Base-by-base conservation (phyloP, 345 rosid genomes). In the Bruguiera sexangula region DNA sequence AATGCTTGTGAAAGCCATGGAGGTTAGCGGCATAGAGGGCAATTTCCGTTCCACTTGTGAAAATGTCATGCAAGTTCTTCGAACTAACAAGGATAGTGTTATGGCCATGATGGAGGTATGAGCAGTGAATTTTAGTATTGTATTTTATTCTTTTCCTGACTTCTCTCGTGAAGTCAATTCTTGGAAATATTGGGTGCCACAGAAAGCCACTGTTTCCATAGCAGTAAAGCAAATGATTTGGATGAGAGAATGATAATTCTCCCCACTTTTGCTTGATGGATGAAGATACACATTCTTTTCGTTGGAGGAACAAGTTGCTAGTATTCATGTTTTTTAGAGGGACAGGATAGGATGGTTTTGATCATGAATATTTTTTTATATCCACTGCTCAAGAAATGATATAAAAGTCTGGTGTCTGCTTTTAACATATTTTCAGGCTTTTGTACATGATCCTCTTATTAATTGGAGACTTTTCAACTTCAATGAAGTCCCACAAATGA, bases 1-100 rank as follows among this genome's bases (percentile, higher is more conserved):
- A 85, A 95, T 95, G 99, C 97, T 95, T 75, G 96, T 92, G 69
- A 95, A 91, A 82, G 99, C 99, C 63, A 94, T 94, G 99, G 99
- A 94, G 82, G 96, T 95, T 58, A 89, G 99, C 77, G 98, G 99
- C 66, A 86, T 95, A 21, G 99, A 95, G 80, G 98, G 99, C 62
- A 95, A 90, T 69, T 95, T 95, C 76, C 96, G 92, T 16, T 85
- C 87, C 50, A 95, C 98, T 2, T 92, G 99, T 31, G 99, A 95
- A 86, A 90, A 92, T 71, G 99, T 92, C 66, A 90, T 89, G 97
- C 96, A 88, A 84, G 99, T 90, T 73, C 94, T 95, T 53, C 88
- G 98, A 60, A 78, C 97, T 57, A 87, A 95, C 72, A 89, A 77
- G 80, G 97, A 95, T 61, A 88, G 99, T 73, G 97, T 92, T 63